phyloP scores from a whole-genome alignment of 1,139 yeast species.

The Suhomyces bokatorum region DNA sequence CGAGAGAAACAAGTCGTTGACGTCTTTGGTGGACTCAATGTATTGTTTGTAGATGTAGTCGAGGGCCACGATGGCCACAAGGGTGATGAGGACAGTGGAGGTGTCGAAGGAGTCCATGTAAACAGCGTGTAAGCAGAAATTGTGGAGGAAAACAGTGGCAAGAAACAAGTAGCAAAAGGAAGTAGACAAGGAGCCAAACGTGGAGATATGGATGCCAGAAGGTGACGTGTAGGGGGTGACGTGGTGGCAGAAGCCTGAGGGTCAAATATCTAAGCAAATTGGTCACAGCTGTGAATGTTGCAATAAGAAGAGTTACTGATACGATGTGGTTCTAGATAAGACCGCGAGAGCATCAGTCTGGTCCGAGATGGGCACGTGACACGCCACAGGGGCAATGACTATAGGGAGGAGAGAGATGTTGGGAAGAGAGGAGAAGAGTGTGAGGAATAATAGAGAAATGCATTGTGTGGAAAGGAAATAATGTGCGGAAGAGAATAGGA shows the following conservation, averaged over 20 bases:
- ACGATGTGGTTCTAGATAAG: too few species aligned
- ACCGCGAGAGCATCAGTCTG: too few species aligned
- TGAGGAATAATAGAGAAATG: too few species aligned
- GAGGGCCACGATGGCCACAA: slow-evolving; percentile 21
- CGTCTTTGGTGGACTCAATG: slow-evolving; percentile 43
- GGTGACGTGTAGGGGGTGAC: too few species aligned
- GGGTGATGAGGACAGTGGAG: slow-evolving; percentile 18
- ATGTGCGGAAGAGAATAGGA: background rate
- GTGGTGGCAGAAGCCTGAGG: too few species aligned
- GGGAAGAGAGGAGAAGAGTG: background rate
- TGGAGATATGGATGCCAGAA: background rate
- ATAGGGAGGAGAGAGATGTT: background rate
- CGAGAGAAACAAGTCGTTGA: slow-evolving; percentile 55
- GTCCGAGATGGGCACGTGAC: background rate
- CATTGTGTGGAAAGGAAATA: background rate
- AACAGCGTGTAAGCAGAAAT: too few species aligned
- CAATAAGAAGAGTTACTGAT: too few species aligned
- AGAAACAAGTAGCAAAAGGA: background rate
- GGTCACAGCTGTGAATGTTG: too few species aligned
- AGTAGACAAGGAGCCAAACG: background rate
- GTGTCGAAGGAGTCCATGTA: slow-evolving; percentile 11
- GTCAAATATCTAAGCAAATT: too few species aligned
- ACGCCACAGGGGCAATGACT: background rate
- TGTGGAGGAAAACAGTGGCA: background rate
- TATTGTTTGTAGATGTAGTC: slow-evolving; percentile 26